These are phyloP conservation scores for Aspergillus diversus DNA, from an alignment of 495 filamentous ascomycete species.

Conservation along the genomic window DNA sequence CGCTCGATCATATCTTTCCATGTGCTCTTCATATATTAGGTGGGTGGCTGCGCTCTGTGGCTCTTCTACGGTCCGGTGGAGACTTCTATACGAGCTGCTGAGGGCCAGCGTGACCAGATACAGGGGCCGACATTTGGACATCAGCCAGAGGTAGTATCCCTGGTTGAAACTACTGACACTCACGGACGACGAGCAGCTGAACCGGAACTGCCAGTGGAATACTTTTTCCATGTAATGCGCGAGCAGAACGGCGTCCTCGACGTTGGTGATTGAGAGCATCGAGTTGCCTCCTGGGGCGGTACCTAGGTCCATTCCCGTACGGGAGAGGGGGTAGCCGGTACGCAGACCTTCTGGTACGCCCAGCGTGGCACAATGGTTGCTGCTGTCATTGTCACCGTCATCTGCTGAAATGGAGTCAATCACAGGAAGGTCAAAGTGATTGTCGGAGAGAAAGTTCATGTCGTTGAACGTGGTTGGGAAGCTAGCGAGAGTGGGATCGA, in stretches of 20 bases:
- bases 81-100: slow-evolving; percentile 1
- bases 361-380: neutral
- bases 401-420: neutral
- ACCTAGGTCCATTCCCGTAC: neutral
- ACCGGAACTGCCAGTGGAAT: slow-evolving; percentile 2
- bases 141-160: neutral
- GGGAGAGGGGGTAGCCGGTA: neutral
- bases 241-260: neutral
- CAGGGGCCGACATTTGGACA: neutral
- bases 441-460: neutral
- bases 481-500: neutral
- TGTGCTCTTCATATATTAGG: neutral
- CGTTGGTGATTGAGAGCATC: neutral
- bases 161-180: neutral
- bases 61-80: neutral
- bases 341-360: neutral
- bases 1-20: neutral
- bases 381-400: neutral
- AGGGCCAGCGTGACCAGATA: neutral
- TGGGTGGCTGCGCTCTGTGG: neutral
- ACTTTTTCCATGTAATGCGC: neutral
- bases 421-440: neutral
- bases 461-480: neutral
- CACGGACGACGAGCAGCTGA: neutral
- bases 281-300: neutral